Base-by-base conservation (phyloP, 495 filamentous ascomycete genomes). In the Thozetella sp. region DNA sequence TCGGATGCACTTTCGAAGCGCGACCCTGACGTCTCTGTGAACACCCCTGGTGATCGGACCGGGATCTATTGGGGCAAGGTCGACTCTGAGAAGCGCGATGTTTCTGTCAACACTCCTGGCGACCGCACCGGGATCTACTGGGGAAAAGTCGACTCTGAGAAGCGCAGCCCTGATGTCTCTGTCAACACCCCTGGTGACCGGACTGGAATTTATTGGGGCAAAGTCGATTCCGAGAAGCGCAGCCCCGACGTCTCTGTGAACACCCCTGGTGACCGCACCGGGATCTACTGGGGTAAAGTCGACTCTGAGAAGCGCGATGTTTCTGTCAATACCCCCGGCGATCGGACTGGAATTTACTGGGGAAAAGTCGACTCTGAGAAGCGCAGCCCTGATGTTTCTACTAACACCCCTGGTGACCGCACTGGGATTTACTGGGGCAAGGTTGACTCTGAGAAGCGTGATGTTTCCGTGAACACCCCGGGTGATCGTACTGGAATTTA, bases 201-300 rank as follows among this genome's bases (percentile, higher is more conserved):
- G 6, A 17, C 9, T 6, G 30, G 30, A 37, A 37, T 37, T 37
- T 37, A 37, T 17, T 37, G 30, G 30, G 30, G 30, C 17, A 37
- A 37, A 37, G 17, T 37, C 20, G 43, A 48, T 11, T 10, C 43
- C 43, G 43, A 48, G 11, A n/a, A 19, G 43, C 11, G 20, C 3
- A 19, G 43, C 43, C n/a, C 43, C n/a, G 43, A 48, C 3, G n/a
- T 48, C n/a, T 13, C 43, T 11, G 20, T 15, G n/a, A 10, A n/a
- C n/a, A n/a, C 11, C 6, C 43, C 43, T 4, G 43, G 43, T 13
- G 43, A 48, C 43, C 43, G 43, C n/a, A n/a, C 11, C 3, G 43
- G 43, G n/a, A 48, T 48, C 43, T 48, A 48, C 20, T 48, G 43
- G 43, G 43, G 43, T 9, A 48, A 48, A 48, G 20, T 48, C n/a